Evolutionary conservation across 73 alveolate species (phyloP).

Genomic region (Uronychia setigera): DNA sequence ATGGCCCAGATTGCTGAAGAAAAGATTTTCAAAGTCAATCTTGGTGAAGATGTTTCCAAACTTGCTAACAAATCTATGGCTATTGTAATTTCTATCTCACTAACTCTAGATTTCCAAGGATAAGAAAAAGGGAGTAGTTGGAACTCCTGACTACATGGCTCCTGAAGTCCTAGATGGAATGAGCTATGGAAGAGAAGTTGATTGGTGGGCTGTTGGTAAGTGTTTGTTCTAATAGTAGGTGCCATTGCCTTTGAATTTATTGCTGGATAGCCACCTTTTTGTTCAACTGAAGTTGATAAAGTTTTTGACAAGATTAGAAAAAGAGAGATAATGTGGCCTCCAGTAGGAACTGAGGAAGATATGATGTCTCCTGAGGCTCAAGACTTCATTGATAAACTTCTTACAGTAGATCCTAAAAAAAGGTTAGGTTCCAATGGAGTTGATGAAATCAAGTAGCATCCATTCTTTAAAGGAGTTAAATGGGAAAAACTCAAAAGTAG

Average conservation of each 20-base stretch:
- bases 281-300: conserved; percentile 69
- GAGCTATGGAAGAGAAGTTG: conserved; percentile 85
- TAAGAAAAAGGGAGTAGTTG: conserved; percentile 80
- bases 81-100: background rate
- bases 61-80: background rate
- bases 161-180: conserved; percentile 91
- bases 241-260: conserved; percentile 88
- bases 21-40: background rate
- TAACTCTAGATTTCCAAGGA: conserved; percentile 7
- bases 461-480: conserved; percentile 82
- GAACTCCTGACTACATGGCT: conserved; percentile 96
- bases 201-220: conserved; percentile 85
- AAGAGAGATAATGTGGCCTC: conserved; percentile 63
- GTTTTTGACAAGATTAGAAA: conserved; percentile 65
- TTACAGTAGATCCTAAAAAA: conserved; percentile 73
- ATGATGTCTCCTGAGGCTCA: conserved; percentile 83
- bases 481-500: conserved; percentile 60
- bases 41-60: background rate
- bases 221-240: conserved; percentile 45
- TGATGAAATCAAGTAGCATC: conserved; percentile 90
- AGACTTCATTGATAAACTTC: conserved; percentile 82
- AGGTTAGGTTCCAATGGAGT: conserved; percentile 88
- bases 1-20: background rate
- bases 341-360: conserved; percentile 69
- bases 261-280: conserved; percentile 93